phyloP scores from a whole-genome alignment of 257 asterid genomes.

The Jasminum sambac region DNA sequence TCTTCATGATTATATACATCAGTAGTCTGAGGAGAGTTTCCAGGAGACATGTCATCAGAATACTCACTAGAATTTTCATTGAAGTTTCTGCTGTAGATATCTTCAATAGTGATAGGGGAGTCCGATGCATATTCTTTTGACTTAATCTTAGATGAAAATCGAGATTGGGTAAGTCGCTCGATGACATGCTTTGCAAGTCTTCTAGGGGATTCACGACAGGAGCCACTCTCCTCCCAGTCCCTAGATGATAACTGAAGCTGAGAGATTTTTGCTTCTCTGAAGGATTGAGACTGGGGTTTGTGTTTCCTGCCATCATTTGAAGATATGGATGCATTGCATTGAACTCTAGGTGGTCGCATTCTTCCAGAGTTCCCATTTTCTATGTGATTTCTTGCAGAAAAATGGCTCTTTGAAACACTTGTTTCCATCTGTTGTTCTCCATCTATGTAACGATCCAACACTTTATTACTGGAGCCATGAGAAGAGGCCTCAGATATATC shows the following conservation, averaged over 20 bases:
- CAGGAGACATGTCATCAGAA: constrained; percentile 45
- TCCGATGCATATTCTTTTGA: constrained; percentile 56
- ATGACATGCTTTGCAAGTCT: constrained; percentile 83
- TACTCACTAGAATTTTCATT: constrained; percentile 51
- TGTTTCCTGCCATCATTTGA: constrained; percentile 58
- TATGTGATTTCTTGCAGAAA: constrained; percentile 40
- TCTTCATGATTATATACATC: constrained; percentile 45
- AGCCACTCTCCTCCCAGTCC: constrained; percentile 50
- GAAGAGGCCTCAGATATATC: constrained; percentile 80
- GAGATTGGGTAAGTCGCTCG: constrained; percentile 92
- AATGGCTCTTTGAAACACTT: constrained; percentile 35
- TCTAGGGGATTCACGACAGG: constrained; percentile 71
- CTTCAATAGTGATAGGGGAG: constrained; percentile 87
- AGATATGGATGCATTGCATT: constrained; percentile 43
- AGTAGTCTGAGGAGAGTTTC: constrained; percentile 39
- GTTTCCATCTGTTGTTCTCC: constrained; percentile 77
- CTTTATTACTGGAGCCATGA: constrained; percentile 73
- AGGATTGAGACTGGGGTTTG: constrained; percentile 79
- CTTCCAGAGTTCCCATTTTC: constrained; percentile 43
- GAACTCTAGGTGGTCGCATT: constrained; percentile 61
- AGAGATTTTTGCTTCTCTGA: constrained; percentile 57
- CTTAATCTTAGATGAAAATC: constrained; percentile 43
- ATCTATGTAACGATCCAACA: constrained; percentile 87
- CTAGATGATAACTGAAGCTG: constrained; percentile 45
- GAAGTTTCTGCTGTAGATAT: constrained; percentile 57